These are phyloP conservation scores for Dictyostelium discoideum DNA, from an alignment of 78 protist species.

Conservation along the genomic window DNA sequence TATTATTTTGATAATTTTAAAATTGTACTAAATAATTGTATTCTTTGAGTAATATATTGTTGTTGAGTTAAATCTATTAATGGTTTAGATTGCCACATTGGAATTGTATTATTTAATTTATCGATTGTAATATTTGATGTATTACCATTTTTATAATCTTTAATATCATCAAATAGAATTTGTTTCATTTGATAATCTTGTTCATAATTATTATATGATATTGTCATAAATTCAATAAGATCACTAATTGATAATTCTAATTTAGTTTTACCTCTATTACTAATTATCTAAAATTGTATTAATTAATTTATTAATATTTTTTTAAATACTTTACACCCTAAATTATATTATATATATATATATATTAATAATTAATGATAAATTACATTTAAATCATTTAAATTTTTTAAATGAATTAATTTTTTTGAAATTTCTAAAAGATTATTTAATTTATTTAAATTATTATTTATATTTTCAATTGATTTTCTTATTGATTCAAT, in stretches of 20 bases:
- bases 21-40: slow-evolving; percentile 6
- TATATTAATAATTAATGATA: neutral
- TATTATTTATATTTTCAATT: neutral
- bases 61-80: neutral
- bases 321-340: no score
- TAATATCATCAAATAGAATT: slow-evolving; percentile 8
- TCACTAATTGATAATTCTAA: slow-evolving; percentile 2
- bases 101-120: neutral
- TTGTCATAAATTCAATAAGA: slow-evolving; percentile 27
- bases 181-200: slow-evolving; percentile 28
- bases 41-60: neutral
- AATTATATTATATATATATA: no score
- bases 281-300: neutral
- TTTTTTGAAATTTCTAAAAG: neutral
- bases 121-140: neutral
- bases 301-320: no score
- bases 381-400: slow-evolving; percentile 1
- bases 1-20: neutral
- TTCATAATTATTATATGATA: neutral
- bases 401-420: neutral
- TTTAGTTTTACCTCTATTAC: neutral
- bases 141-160: neutral
- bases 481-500: neutral
- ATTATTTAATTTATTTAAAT: neutral
- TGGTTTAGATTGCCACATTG: slow-evolving; percentile 1